Evolutionary conservation across 805 yeast species (phyloP).

Genomic region (Cyberlindnera subsufficiens): DNA sequence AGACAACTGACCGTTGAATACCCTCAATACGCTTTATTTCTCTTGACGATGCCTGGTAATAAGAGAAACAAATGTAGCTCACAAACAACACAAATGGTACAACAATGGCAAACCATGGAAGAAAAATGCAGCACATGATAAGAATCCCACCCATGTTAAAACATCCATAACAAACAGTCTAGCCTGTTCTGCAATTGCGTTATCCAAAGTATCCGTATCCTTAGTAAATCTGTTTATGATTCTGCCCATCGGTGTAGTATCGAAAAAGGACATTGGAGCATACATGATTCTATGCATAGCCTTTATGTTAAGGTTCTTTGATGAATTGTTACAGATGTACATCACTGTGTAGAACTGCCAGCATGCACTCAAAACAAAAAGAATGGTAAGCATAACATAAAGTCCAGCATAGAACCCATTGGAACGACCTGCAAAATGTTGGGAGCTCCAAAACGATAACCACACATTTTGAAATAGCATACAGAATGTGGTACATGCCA

Average conservation of each 20-base stretch:
- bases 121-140: slow-evolving; percentile 54
- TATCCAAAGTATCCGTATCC: slow-evolving; percentile 76
- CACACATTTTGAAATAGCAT: slow-evolving; percentile 64
- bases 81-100: slow-evolving; percentile 43
- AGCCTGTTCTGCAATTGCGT: slow-evolving; percentile 61
- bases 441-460: slow-evolving; percentile 70
- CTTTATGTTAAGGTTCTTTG: slow-evolving; percentile 28
- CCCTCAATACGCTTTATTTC: slow-evolving; percentile 76
- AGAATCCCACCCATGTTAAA: slow-evolving; percentile 55
- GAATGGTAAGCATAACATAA: slow-evolving; percentile 45
- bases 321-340: slow-evolving; percentile 40
- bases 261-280: slow-evolving; percentile 77
- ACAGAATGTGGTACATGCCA: too few species aligned
- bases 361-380: slow-evolving; percentile 26
- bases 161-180: slow-evolving; percentile 45
- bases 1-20: slow-evolving; percentile 58
- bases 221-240: slow-evolving; percentile 25
- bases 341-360: slow-evolving; percentile 19
- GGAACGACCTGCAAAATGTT: slow-evolving; percentile 38
- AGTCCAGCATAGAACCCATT: slow-evolving; percentile 63
- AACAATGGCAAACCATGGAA: slow-evolving; percentile 70
- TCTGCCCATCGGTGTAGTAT: slow-evolving; percentile 52
- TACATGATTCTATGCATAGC: slow-evolving; percentile 53
- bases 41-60: slow-evolving; percentile 63
- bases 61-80: slow-evolving; percentile 39